A percentile compares a stretch with the other conserved stretches of the same genome.
These are phyloP conservation scores for Aristolochia fimbriata DNA, from an alignment of 164 flowering plant genomes.

Conservation along the genomic window DNA sequence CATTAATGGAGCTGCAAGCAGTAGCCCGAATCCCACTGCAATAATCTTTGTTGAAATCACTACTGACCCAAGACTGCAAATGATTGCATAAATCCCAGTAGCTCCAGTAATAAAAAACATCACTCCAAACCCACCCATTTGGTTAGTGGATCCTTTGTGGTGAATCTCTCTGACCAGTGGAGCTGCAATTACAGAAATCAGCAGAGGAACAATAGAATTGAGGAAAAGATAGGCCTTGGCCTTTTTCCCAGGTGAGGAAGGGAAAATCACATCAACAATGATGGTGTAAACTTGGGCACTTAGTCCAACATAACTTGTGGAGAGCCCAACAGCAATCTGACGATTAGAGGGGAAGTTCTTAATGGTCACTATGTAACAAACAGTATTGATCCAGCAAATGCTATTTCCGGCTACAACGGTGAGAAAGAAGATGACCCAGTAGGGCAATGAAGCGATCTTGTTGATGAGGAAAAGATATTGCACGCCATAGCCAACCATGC, in stretches of 20 bases:
- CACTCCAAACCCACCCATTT: slow-evolving; percentile 24
- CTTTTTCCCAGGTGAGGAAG: background rate
- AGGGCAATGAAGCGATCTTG: slow-evolving; percentile 29
- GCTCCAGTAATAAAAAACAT: slow-evolving; percentile 23
- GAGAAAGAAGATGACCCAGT: slow-evolving; percentile 45
- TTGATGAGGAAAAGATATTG: slow-evolving; percentile 54
- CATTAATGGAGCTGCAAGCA: slow-evolving; percentile 5
- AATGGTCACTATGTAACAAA: slow-evolving; percentile 44
- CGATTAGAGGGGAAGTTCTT: slow-evolving; percentile 46
- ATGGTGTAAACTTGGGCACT: slow-evolving; percentile 55
- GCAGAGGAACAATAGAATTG: slow-evolving; percentile 49
- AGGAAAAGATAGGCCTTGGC: slow-evolving; percentile 48
- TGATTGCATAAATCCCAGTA: slow-evolving; percentile 9
- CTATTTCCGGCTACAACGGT: slow-evolving; percentile 71
- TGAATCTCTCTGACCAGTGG: slow-evolving; percentile 23
- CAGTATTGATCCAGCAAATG: slow-evolving; percentile 95
- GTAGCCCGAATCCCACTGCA: slow-evolving; percentile 6
- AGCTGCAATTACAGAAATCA: slow-evolving; percentile 26
- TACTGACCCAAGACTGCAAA: slow-evolving; percentile 1
- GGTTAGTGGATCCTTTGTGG: slow-evolving; percentile 4
- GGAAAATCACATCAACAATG: slow-evolving; percentile 3
- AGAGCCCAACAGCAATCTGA: slow-evolving; percentile 57
- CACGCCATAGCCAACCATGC: slow-evolving; percentile 62
- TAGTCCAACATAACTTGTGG: slow-evolving; percentile 68
- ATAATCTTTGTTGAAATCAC: background rate